Conservation (phyloP, 2,329 filamentous ascomycete genomes). For the Colletotrichum chrysophilum region DNA sequence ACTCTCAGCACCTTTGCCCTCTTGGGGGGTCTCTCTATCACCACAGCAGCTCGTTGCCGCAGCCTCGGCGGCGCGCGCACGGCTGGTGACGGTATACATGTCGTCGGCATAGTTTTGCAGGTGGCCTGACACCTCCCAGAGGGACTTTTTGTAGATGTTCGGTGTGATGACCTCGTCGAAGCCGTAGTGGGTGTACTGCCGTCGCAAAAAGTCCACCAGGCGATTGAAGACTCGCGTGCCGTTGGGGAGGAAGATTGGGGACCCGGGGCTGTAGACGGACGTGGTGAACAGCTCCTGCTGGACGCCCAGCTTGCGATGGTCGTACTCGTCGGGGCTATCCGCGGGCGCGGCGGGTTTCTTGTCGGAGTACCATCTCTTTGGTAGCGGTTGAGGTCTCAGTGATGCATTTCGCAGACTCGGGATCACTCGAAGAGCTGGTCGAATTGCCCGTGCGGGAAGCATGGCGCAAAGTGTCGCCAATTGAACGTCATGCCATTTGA, state of each 20-base stretch:
- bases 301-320: constrained; percentile 65
- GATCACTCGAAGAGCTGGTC: constrained; percentile 19
- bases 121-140: constrained; percentile 87
- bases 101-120: constrained; percentile 91
- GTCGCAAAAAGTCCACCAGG: constrained; percentile 79
- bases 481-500: constrained; percentile 9
- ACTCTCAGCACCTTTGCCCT: constrained; percentile 19
- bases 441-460: constrained; percentile 27
- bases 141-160: constrained; percentile 86
- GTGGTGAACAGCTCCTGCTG: constrained; percentile 81
- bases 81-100: constrained; percentile 82
- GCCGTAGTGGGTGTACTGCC: constrained; percentile 83
- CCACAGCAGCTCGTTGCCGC: constrained; percentile 32
- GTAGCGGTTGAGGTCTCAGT: not conserved
- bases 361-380: constrained; percentile 12
- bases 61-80: constrained; percentile 29
- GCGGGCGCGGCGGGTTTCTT: not conserved
- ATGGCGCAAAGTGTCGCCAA: constrained; percentile 24
- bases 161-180: constrained; percentile 90
- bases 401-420: not conserved
- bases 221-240: constrained; percentile 85
- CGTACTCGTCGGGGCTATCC: constrained; percentile 28
- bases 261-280: constrained; percentile 82
- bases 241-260: constrained; percentile 83
- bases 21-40: constrained; percentile 23